A percentile compares a stretch with the other conserved stretches of the same genome.
Conservation (phyloP, 2,329 filamentous ascomycete genomes). For the Pseudovirgaria hyperparasitica region DNA sequence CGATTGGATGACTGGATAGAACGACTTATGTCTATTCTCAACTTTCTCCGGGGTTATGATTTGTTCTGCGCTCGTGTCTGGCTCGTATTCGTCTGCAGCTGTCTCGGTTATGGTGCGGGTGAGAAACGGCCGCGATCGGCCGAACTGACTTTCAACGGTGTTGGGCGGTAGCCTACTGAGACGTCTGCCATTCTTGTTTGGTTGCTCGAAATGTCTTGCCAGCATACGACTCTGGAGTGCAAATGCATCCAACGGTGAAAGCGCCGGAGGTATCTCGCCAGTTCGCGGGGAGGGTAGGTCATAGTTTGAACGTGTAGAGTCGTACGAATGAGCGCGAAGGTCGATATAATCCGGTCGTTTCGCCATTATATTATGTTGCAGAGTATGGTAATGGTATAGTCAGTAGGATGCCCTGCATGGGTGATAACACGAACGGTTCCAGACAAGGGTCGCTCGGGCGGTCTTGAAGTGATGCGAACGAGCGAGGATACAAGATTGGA, state of each 20-base stretch:
- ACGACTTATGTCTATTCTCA: constrained; percentile 20
- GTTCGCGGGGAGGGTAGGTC: constrained; percentile 35
- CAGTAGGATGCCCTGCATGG: too few relatives aligned
- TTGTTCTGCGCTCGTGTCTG: constrained; percentile 10
- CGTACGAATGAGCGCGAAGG: constrained; percentile 16
- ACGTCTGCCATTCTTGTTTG: constrained; percentile 55
- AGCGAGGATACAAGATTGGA: too few relatives aligned
- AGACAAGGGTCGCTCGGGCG: too few relatives aligned
- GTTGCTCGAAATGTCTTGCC: constrained; percentile 74
- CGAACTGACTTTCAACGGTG: constrained; percentile 71
- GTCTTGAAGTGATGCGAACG: too few relatives aligned
- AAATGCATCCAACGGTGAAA: constrained; percentile 92
- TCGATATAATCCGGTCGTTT: constrained; percentile 14
- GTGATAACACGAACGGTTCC: too few relatives aligned
- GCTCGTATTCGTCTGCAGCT: constrained; percentile 15
- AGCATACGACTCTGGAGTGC: constrained; percentile 81
- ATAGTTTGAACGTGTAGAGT: constrained; percentile 19
- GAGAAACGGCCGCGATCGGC: constrained; percentile 41
- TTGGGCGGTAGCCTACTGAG: constrained; percentile 78
- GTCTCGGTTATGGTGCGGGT: constrained; percentile 42
- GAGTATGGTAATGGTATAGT: too few relatives aligned
- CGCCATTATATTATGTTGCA: constrained; percentile 3
- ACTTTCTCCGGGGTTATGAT: constrained; percentile 14
- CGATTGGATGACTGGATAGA: constrained; percentile 21
- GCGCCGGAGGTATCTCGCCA: constrained; percentile 63